Evolutionary conservation across 345 rosid genomes (phyloP).

Genomic region (Orychophragmus violaceus): DNA sequence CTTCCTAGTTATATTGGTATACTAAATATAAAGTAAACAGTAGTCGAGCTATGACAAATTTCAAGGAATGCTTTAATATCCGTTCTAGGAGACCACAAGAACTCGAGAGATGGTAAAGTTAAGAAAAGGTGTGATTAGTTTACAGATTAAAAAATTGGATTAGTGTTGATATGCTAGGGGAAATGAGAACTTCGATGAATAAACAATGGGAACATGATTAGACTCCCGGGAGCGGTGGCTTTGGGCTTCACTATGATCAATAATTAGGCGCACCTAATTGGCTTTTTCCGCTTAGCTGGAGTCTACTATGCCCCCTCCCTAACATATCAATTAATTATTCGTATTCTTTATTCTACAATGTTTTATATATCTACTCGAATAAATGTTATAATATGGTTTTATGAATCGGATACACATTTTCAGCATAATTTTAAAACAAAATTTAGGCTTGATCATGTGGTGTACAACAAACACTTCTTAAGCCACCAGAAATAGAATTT

Average conservation of each 20-base stretch:
- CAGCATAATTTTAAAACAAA: not conserved
- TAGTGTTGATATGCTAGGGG: not conserved
- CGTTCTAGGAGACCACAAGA: not conserved
- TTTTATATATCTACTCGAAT: not conserved
- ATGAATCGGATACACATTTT: not conserved
- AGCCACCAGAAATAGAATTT: not conserved
- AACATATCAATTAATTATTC: not conserved
- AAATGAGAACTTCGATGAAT: slow-evolving; percentile 2
- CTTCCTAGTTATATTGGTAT: not conserved
- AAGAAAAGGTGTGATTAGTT: not conserved
- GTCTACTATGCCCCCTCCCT: slow-evolving; percentile 8
- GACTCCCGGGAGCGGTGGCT: slow-evolving; percentile 19
- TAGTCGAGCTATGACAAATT: not conserved
- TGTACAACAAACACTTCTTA: slow-evolving; percentile 12
- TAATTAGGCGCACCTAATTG: slow-evolving; percentile 29
- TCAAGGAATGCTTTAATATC: not conserved
- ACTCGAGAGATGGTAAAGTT: not conserved
- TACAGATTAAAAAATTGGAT: not conserved
- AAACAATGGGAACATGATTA: slow-evolving; percentile 7
- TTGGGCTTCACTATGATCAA: slow-evolving; percentile 16
- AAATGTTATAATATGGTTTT: not conserved
- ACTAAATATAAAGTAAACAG: not conserved
- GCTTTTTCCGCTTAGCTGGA: slow-evolving; percentile 29
- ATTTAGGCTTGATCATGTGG: slow-evolving; percentile 7
- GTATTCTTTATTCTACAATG: not conserved